These are phyloP conservation scores for Epichloe bromicola DNA, from an alignment of 2,329 filamentous ascomycete species.

Conservation along the genomic window DNA sequence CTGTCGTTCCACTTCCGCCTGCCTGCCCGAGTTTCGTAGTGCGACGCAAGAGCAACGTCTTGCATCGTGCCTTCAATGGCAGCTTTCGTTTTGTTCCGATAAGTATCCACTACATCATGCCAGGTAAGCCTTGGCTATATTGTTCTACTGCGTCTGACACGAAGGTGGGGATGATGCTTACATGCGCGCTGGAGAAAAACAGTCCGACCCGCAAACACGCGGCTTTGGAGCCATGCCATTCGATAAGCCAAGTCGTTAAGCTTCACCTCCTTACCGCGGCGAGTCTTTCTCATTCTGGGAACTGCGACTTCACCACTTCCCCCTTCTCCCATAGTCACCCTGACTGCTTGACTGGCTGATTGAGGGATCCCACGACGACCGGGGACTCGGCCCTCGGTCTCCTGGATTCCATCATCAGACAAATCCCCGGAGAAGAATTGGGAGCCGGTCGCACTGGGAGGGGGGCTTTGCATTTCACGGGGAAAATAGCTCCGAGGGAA, in stretches of 20 bases:
- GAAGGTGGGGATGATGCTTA: conserved; percentile 37
- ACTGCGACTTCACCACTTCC: conserved; percentile 60
- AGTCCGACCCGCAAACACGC: conserved; percentile 75
- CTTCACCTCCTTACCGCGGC: conserved; percentile 70
- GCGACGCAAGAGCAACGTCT: conserved; percentile 63
- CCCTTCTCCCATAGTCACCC: conserved; percentile 55
- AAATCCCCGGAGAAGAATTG: conserved; percentile 60
- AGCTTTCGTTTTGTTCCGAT: conserved; percentile 79
- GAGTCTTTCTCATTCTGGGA: conserved; percentile 56
- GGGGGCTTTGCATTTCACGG: conserved; percentile 84
- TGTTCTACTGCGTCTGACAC: too few relatives aligned
- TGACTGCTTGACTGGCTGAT: conserved; percentile 31
- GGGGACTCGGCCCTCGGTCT: conserved; percentile 33
- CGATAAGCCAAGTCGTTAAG: conserved; percentile 88
- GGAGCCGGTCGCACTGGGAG: conserved; percentile 60
- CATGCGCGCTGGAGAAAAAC: conserved; percentile 83
- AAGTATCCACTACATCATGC: conserved; percentile 66
- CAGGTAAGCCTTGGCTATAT: not conserved
- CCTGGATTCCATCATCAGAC: conserved; percentile 41
- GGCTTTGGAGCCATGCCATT: conserved; percentile 93
- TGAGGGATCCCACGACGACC: conserved; percentile 22
- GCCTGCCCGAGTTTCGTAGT: conserved; percentile 80
- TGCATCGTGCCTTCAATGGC: conserved; percentile 69
- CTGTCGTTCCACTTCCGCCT: conserved; percentile 64
- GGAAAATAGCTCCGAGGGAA: conserved; percentile 87